These are phyloP conservation scores for Pythium phragmiticola DNA, from an alignment of 352 stramenopile species.

Conservation along the genomic window DNA sequence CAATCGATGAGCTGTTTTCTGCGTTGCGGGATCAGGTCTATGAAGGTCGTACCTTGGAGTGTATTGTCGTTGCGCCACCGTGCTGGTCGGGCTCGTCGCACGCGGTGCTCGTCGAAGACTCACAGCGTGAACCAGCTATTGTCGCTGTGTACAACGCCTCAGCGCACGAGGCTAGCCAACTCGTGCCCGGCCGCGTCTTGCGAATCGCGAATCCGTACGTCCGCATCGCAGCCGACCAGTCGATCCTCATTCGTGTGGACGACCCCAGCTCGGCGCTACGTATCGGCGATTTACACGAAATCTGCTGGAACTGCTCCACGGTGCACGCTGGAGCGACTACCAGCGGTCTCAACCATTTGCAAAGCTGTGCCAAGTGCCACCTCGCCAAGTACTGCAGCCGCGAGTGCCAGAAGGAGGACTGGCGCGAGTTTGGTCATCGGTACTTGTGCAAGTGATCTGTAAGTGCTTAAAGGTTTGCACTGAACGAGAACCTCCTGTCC, in stretches of 20 bases:
- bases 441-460: not conserved
- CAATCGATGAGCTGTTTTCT: constrained; percentile 10
- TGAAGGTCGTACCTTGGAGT: constrained; percentile 2
- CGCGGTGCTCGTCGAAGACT: constrained; percentile 10
- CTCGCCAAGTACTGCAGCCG: constrained; percentile 13
- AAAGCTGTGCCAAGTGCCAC: constrained; percentile 14
- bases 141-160: constrained; percentile 3
- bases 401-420: constrained; percentile 19
- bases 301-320: constrained; percentile 15
- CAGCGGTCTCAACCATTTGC: not conserved
- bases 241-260: constrained; percentile 8
- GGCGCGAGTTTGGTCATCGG: constrained; percentile 10
- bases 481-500: too few relatives aligned
- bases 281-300: not conserved
- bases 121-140: constrained; percentile 4
- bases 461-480: too few relatives aligned
- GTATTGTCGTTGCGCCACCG: constrained; percentile 2
- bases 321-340: not conserved
- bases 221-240: constrained; percentile 2
- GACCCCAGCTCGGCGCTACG: not conserved
- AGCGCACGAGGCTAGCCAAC: not conserved
- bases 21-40: not conserved
- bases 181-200: constrained; percentile 1
- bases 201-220: constrained; percentile 3
- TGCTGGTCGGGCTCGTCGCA: not conserved